phyloP scores from a whole-genome alignment of 768 basidiomycete species.

The Suillus hirtellus region DNA sequence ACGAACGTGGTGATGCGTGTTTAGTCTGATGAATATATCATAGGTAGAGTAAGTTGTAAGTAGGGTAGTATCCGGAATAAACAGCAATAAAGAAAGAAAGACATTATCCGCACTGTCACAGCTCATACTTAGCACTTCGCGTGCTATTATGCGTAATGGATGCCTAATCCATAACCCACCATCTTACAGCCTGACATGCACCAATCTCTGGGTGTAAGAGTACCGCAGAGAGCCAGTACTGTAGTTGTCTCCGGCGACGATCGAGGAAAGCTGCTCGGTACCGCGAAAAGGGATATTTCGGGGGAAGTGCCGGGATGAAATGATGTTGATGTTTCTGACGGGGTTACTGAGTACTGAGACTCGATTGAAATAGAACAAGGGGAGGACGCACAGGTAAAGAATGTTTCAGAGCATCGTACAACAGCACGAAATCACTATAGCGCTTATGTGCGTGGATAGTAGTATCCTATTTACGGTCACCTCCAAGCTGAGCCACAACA shows the following conservation, averaged over 20 bases:
- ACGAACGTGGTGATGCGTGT: no score
- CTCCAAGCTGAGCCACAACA: not conserved
- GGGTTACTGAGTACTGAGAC: not conserved
- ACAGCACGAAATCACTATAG: constrained; percentile 63
- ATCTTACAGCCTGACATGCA: constrained; percentile 54
- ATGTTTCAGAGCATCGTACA: constrained; percentile 47
- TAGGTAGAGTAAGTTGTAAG: not conserved
- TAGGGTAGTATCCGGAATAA: not conserved
- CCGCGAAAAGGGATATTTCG: constrained; percentile 66
- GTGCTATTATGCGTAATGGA: not conserved
- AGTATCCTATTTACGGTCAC: constrained; percentile 44
- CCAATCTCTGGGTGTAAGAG: constrained; percentile 73
- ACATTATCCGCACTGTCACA: not conserved
- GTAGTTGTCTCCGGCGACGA: constrained; percentile 54
- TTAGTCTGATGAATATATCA: not conserved
- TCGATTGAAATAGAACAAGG: constrained; percentile 1
- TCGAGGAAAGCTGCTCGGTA: constrained; percentile 72
- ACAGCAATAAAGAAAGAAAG: constrained; percentile 1
- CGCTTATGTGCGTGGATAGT: constrained; percentile 66
- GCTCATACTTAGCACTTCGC: not conserved
- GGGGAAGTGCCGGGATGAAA: constrained; percentile 61
- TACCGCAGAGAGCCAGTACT: constrained; percentile 66
- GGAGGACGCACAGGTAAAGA: constrained; percentile 50
- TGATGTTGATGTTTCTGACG: constrained; percentile 44
- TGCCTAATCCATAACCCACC: constrained; percentile 56